These are phyloP conservation scores for Hypoxylon intermedium DNA, from an alignment of 495 filamentous ascomycete genomes.

Conservation along the genomic window DNA sequence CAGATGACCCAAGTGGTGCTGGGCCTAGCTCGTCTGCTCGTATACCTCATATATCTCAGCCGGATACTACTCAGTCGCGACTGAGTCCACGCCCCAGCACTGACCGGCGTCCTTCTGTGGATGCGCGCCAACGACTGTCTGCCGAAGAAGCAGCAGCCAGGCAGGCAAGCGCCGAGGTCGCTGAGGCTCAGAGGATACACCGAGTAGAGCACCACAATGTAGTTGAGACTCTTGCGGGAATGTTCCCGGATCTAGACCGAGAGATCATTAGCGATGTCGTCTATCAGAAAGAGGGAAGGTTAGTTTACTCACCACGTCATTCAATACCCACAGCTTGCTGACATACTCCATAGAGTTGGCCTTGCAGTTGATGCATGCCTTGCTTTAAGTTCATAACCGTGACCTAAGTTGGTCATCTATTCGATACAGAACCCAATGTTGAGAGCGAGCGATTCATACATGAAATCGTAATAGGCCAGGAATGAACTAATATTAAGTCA, in stretches of 20 bases:
- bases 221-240: slow-evolving; percentile 87
- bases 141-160: slow-evolving; percentile 92
- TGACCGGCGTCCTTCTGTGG: slow-evolving; percentile 51
- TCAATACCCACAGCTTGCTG: slow-evolving; percentile 15
- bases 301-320: slow-evolving; percentile 46
- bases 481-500: not conserved
- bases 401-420: not conserved
- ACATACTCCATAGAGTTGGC: slow-evolving; percentile 68
- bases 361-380: slow-evolving; percentile 91
- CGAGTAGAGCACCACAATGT: slow-evolving; percentile 86
- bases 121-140: slow-evolving; percentile 54
- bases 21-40: slow-evolving; percentile 58
- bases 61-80: slow-evolving; percentile 44
- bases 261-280: slow-evolving; percentile 96
- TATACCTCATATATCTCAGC: slow-evolving; percentile 65
- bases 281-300: slow-evolving; percentile 89
- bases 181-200: slow-evolving; percentile 85
- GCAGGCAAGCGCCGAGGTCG: slow-evolving; percentile 91
- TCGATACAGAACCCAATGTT: not conserved
- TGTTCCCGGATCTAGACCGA: slow-evolving; percentile 91
- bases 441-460: not conserved
- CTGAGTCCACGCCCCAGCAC: slow-evolving; percentile 58
- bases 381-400: slow-evolving; percentile 66
- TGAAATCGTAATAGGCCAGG: not conserved
- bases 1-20: slow-evolving; percentile 68